phyloP scores from a whole-genome alignment of 805 yeast species.

The Lipomyces lipofer region DNA sequence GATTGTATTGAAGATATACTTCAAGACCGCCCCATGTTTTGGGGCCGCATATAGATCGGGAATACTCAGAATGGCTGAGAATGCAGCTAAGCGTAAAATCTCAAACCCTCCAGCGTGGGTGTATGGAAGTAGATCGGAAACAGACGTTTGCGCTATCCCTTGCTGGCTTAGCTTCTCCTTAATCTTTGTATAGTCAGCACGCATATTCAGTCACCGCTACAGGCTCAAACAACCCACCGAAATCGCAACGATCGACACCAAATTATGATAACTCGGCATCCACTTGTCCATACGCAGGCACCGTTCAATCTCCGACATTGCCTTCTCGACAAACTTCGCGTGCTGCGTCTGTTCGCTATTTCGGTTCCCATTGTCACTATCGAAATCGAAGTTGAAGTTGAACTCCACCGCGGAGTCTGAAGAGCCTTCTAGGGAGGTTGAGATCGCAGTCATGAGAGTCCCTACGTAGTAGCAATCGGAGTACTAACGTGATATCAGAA shows the following conservation, averaged over 20 bases:
- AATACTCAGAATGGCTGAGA: slow-evolving; percentile 60
- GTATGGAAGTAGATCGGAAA: slow-evolving; percentile 56
- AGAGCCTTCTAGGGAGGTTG: slow-evolving; percentile 40
- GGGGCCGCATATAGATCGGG: slow-evolving; percentile 67
- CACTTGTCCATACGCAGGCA: slow-evolving; percentile 78
- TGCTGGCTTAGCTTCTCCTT: slow-evolving; percentile 59
- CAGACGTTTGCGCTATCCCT: slow-evolving; percentile 54
- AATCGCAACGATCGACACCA: slow-evolving; percentile 58
- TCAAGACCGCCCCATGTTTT: slow-evolving; percentile 54
- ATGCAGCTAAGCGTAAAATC: slow-evolving; percentile 65
- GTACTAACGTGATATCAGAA: slow-evolving; percentile 40
- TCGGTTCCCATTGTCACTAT: neutral
- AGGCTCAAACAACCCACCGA: slow-evolving; percentile 10
- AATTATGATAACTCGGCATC: slow-evolving; percentile 70
- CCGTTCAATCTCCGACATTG: slow-evolving; percentile 68
- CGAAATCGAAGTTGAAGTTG: slow-evolving; percentile 26
- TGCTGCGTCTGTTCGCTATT: slow-evolving; percentile 4
- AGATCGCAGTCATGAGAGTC: slow-evolving; percentile 54
- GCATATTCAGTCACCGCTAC: too few relatives aligned
- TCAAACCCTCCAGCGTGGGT: slow-evolving; percentile 50
- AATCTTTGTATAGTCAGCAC: slow-evolving; percentile 38
- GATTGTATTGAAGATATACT: slow-evolving; percentile 59
- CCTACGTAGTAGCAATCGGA: slow-evolving; percentile 63
- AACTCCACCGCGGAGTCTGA: slow-evolving; percentile 9
- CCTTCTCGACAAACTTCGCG: slow-evolving; percentile 46